These are phyloP conservation scores for Dendrobium chrysotoxum DNA, from an alignment of 106 monocot species.

Conservation along the genomic window DNA sequence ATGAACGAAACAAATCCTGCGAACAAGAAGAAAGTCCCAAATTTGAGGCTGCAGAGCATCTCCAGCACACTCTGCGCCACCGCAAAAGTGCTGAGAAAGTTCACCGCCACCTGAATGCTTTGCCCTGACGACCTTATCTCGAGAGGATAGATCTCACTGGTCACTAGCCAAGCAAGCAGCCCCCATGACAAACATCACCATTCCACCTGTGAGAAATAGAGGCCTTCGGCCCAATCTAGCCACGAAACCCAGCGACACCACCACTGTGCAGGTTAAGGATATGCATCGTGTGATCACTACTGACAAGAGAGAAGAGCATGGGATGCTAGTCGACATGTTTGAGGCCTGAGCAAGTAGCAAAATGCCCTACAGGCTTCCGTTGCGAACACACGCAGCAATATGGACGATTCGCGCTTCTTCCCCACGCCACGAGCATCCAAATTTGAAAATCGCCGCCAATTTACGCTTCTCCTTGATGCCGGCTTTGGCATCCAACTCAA, in stretches of 20 bases:
- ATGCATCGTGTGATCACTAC: not conserved
- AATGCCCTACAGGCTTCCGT: too few species aligned
- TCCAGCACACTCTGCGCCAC: constrained; percentile 26
- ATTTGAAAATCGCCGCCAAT: too few species aligned
- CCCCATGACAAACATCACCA: constrained; percentile 42
- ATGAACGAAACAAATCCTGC: not conserved
- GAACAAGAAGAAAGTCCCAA: constrained; percentile 35
- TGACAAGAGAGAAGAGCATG: constrained; percentile 7
- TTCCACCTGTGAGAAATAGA: constrained; percentile 30
- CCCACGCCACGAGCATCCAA: too few species aligned
- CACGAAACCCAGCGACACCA: constrained; percentile 9
- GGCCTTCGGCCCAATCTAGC: constrained; percentile 25
- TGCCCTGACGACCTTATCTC: constrained; percentile 31
- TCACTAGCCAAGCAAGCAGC: constrained; percentile 26
- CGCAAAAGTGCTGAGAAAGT: constrained; percentile 19
- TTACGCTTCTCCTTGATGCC: too few species aligned
- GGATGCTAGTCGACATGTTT: too few species aligned
- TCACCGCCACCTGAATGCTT: constrained; percentile 26
- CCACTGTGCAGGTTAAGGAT: not conserved
- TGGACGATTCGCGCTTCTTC: too few species aligned
- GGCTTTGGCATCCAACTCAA: too few species aligned
- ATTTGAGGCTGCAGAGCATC: constrained; percentile 24
- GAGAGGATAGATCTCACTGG: constrained; percentile 34
- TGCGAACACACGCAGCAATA: too few species aligned
- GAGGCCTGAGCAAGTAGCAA: too few species aligned